Base-by-base conservation (phyloP, 2,329 filamentous ascomycete genomes). In the Xylariaceae sp. region DNA sequence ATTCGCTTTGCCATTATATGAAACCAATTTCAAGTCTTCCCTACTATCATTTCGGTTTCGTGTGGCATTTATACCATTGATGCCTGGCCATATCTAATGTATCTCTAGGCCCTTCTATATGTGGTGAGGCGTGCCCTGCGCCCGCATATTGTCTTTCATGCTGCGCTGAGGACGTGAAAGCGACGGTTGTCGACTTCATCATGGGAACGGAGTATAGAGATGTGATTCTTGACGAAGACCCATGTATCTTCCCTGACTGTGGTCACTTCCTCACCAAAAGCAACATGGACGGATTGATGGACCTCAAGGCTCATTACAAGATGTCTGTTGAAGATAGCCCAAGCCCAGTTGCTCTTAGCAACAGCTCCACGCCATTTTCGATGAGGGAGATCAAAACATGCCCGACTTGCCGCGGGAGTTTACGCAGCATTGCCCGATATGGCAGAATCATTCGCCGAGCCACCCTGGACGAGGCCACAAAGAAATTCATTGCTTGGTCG, bases 241-340 rank as follows among this genome's bases (percentile, higher is more conserved):
- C 87, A 1, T 82, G 80, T 55, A 76, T 89, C 18, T 76, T 89
- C 44, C 80, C 80, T 0, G 66, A 69, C 2, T 90, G 86, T 54
- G 83, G 83, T 0, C 86, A 90, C 62, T 76, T 88, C 55, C 69
- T 84, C 45, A 86, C 83, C 0, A 66, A 78, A 3, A 72, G 75
- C 31, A 84, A 73, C 2, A 77, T 89, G 70, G 86, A 89, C 63
- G 79, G 78, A 0, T 69, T 77, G 14, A 81, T 88, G 73, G 72
- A 73, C 1, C 75, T 89, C 69, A 54, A 59, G 2, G 66, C 71
- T 1, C 70, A 78, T 54, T 86, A 84, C 61, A 59, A 70, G 0
- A 63, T 75, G 6, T 69, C 59, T 0, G 56, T 70, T 19, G 71
- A 64, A 0, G 56, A 56, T 7, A 45, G 34, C 7, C 69, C 75